These are phyloP conservation scores for Rhizopus sp. DNA, from an alignment of 371 early-diverging fungal species.

Conservation along the genomic window DNA sequence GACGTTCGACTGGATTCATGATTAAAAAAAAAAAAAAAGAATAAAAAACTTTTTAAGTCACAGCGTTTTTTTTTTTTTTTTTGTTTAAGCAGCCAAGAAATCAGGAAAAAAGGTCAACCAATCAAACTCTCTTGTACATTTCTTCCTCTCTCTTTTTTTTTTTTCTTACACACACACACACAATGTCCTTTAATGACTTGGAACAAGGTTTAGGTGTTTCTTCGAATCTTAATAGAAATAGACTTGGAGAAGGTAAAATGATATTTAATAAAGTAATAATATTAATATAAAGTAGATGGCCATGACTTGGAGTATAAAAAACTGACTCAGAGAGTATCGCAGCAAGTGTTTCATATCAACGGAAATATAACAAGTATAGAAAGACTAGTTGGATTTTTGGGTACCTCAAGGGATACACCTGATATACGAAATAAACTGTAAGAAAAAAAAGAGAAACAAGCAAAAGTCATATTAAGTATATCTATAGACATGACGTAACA, in stretches of 20 bases:
- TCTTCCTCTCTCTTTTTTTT: constrained; percentile 14
- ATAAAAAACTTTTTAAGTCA: background rate
- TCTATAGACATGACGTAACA: constrained; percentile 73
- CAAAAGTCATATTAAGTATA: background rate
- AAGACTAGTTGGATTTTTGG: constrained; percentile 74
- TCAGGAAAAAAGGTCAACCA: background rate
- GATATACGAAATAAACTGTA: constrained; percentile 79
- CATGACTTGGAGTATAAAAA: constrained; percentile 58
- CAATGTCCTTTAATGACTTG: constrained; percentile 60
- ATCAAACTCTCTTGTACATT: background rate
- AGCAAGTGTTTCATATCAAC: constrained; percentile 75
- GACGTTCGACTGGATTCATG: constrained; percentile 6
- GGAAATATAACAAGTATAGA: constrained; percentile 83
- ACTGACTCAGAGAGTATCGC: constrained; percentile 64
- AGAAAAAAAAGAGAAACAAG: background rate
- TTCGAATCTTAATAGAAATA: constrained; percentile 13
- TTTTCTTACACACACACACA: constrained; percentile 8
- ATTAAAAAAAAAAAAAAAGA: background rate
- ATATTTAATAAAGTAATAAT: constrained; percentile 21
- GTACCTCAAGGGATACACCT: constrained; percentile 76
- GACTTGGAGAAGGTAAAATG: constrained; percentile 6
- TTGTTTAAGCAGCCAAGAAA: constrained; percentile 1
- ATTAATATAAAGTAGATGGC: constrained; percentile 34
- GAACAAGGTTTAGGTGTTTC: constrained; percentile 51
- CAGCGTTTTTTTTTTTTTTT: constrained; percentile 5